Conservation (phyloP, 345 rosid genomes). For the Raphanus sativus region DNA sequence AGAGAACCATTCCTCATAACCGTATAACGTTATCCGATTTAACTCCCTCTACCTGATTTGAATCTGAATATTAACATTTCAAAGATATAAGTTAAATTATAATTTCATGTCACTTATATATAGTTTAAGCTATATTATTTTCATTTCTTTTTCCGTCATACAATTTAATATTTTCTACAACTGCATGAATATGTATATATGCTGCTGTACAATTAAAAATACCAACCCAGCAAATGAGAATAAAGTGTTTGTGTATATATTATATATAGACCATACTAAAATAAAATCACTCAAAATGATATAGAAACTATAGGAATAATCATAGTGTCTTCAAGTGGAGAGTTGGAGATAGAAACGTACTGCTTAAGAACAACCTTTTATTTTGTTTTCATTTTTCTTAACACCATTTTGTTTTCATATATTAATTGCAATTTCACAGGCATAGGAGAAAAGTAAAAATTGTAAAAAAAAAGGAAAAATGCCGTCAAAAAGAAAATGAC, state of each 20-base stretch:
- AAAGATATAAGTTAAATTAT: background rate
- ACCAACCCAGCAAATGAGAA: too few relatives aligned
- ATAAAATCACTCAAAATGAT: background rate
- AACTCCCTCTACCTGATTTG: too few relatives aligned
- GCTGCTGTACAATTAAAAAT: too few relatives aligned
- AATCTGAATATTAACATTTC: too few relatives aligned
- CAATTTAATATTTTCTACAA: background rate
- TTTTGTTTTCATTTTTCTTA: background rate
- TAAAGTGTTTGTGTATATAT: too few relatives aligned
- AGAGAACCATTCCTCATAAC: background rate
- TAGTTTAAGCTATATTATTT: background rate
- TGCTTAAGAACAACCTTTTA: conserved; percentile 30
- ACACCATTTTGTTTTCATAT: background rate
- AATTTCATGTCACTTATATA: background rate
- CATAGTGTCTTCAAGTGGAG: conserved; percentile 40
- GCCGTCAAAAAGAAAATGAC: background rate
- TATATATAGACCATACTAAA: conserved; percentile 15
- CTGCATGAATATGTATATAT: too few relatives aligned
- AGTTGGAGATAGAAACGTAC: conserved; percentile 35
- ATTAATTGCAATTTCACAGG: background rate
- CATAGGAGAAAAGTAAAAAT: background rate
- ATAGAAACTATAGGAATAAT: conserved; percentile 26
- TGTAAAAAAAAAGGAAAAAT: background rate
- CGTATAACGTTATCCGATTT: too few relatives aligned
- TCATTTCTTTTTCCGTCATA: background rate